phyloP scores from a whole-genome alignment of 2,329 filamentous ascomycete genomes.

The Xylariales sp. region DNA sequence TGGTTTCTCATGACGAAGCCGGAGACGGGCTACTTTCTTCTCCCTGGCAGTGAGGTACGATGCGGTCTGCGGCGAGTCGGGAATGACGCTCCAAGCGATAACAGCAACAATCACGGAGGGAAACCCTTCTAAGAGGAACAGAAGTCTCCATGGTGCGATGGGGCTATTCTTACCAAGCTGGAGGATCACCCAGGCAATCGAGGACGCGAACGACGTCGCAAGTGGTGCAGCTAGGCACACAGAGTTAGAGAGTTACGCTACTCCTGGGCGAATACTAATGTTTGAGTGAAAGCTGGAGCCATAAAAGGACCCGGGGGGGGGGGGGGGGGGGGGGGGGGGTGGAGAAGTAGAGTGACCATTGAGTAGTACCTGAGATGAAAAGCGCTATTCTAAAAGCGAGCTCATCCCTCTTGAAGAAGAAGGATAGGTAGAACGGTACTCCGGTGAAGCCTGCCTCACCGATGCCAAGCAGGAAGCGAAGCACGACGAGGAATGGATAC shows the following conservation, averaged over 20 bases:
- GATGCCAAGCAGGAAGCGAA: conserved; percentile 55
- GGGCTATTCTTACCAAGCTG: conserved; percentile 60
- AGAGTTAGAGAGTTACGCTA: no score
- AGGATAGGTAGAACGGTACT: conserved; percentile 60
- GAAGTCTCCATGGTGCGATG: conserved; percentile 78
- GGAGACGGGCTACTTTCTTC: conserved; percentile 65
- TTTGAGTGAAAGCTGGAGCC: no score
- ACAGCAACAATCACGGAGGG: conserved; percentile 73
- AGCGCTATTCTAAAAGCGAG: conserved; percentile 81
- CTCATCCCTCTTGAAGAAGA: conserved; percentile 64
- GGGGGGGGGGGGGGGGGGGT: no score
- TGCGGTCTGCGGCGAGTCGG: conserved; percentile 68
- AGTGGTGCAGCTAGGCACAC: conserved; percentile 68
- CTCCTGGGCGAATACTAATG: no score
- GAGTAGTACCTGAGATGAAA: conserved; percentile 65
- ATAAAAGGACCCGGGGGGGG: no score
- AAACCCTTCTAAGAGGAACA: conserved; percentile 83
- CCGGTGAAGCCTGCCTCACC: conserved; percentile 63
- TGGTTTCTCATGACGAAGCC: conserved; percentile 52
- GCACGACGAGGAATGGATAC: conserved; percentile 53
- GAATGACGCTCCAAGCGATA: conserved; percentile 69
- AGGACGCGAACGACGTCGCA: conserved; percentile 77
- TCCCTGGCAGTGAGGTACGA: conserved; percentile 59
- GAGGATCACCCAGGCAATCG: conserved; percentile 74
- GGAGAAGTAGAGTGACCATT: conserved; percentile 3